Base-by-base conservation (phyloP, 2,329 filamentous ascomycete genomes). In the Ceratocystis eucalypticola region DNA sequence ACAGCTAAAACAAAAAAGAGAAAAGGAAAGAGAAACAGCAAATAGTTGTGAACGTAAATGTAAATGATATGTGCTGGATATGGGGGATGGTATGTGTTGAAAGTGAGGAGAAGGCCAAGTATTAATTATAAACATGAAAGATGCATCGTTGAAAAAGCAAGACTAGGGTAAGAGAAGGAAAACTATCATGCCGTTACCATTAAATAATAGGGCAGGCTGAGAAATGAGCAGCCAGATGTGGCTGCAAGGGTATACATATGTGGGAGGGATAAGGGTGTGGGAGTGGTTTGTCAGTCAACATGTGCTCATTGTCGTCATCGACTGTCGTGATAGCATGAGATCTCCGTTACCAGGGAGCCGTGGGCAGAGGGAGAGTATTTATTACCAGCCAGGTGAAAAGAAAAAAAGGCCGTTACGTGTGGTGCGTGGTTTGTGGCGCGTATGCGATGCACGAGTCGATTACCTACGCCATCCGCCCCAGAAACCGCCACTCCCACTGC, bases 401-500 rank as follows among this genome's bases (percentile, higher is more conserved):
- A 57, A 28, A 8, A 10, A 10, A 7, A n/a, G 22, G 53, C 53
- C 53, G 25, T 15, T 10, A 22, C 30, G 8, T 15, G 17, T 57
- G 10, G 28, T 57, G 53, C 53, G 7, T 57, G 25, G 76, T 75
- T 64, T 79, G 74, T 80, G 80, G 28, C 28, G 28, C 28, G 28
- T 6, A 28, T 28, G 28, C 28, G 28, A 82, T 12, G 80, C 80
- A 80, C 82, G 85, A 71, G 84, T 85, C 2, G 82, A 77, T 70
- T 71, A 45, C 62, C 65, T 70, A 65, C 71, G 68, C 68, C 72
- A 71, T 70, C 72, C 72, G 4, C 71, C 72, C 72, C 72, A 73
- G 62, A 73, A 73, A 10, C 71, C 71, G 55, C 71, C 68, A 57
- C 53, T 30, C 10, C 71, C 71, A 64, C 71, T 67, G 45, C 71